Percentiles rank a stretch among this genome's conserved stretches.
These are phyloP conservation scores for Xylariomycetidae sp. DNA, from an alignment of 2,329 filamentous ascomycete species.

Conservation along the genomic window DNA sequence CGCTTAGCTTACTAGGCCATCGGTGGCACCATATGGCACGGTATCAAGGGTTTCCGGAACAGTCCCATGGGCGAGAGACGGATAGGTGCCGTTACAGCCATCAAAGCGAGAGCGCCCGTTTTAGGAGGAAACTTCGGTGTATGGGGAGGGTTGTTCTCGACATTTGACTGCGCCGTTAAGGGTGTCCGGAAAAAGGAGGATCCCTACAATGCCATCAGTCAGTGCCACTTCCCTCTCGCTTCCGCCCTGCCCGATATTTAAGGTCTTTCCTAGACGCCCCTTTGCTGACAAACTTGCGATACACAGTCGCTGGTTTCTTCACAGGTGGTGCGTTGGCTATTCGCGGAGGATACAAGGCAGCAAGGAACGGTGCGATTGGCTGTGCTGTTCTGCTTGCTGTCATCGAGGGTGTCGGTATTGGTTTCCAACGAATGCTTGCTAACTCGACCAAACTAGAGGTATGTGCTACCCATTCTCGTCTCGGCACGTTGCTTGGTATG, in stretches of 20 bases:
- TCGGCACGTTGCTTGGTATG: neutral
- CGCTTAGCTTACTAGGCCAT: slow-evolving; percentile 17
- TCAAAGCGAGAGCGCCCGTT: slow-evolving; percentile 95
- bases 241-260: slow-evolving; percentile 1
- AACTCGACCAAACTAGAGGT: slow-evolving; percentile 81
- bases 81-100: slow-evolving; percentile 92
- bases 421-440: slow-evolving; percentile 90
- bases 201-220: slow-evolving; percentile 87
- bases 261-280: too few relatives aligned
- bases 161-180: slow-evolving; percentile 95
- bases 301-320: slow-evolving; percentile 90
- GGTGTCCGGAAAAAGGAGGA: slow-evolving; percentile 94
- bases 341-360: slow-evolving; percentile 84
- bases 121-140: slow-evolving; percentile 97
- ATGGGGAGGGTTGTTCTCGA: slow-evolving; percentile 93
- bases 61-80: slow-evolving; percentile 88
- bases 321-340: slow-evolving; percentile 89
- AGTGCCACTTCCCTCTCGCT: neutral
- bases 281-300: too few relatives aligned
- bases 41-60: slow-evolving; percentile 77
- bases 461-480: slow-evolving; percentile 20
- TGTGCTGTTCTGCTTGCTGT: slow-evolving; percentile 91
- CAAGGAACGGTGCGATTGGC: slow-evolving; percentile 91
- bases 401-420: slow-evolving; percentile 96
- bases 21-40: slow-evolving; percentile 26